phyloP scores from a whole-genome alignment of 441 rosid genomes.

The Corymbia calophylla region DNA sequence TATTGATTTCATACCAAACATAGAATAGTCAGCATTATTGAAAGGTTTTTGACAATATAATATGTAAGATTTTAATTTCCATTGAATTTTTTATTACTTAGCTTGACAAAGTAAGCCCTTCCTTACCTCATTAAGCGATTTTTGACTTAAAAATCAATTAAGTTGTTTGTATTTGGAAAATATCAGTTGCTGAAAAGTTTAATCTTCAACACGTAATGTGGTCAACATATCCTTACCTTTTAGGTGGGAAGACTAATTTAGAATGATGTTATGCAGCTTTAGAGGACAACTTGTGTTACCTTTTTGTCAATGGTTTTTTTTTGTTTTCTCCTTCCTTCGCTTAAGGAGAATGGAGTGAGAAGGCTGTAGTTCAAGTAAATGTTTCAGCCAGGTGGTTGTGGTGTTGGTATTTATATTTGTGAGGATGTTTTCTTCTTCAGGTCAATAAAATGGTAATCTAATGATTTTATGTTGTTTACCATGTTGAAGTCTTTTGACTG shows the following conservation, averaged over 20 bases:
- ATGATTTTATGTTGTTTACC: neutral
- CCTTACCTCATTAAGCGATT: neutral
- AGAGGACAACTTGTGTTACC: neutral
- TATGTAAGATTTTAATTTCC: neutral
- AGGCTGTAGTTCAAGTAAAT: neutral
- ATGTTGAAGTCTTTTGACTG: neutral
- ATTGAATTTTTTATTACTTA: neutral
- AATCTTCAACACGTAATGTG: neutral
- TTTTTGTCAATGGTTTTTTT: neutral
- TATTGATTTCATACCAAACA: neutral
- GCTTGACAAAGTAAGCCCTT: neutral
- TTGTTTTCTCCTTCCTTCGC: neutral
- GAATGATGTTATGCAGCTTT: neutral
- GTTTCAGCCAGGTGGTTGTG: neutral
- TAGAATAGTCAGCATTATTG: neutral
- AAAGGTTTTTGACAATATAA: neutral
- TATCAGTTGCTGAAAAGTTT: neutral
- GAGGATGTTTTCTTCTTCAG: neutral
- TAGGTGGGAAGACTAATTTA: neutral
- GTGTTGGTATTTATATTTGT: neutral
- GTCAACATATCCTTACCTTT: neutral
- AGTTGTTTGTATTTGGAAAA: neutral
- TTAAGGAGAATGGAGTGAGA: neutral
- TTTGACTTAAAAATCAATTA: neutral
- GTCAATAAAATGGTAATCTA: neutral